phyloP scores from a whole-genome alignment of 306 rosid species.

The Prunus kanzakura region DNA sequence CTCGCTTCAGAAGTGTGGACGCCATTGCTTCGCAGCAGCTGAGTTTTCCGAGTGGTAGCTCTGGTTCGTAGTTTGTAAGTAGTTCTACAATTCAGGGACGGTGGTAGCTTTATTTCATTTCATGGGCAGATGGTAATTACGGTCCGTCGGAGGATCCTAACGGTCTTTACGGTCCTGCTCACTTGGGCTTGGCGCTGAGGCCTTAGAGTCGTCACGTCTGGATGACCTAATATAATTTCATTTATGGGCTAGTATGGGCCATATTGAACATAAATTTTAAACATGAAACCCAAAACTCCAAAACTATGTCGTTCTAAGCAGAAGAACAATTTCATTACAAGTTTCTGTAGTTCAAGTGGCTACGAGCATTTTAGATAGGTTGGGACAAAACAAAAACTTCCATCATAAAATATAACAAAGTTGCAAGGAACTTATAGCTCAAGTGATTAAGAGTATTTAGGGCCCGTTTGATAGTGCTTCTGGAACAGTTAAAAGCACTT shows the following conservation, averaged over 20 bases:
- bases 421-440: too few species aligned
- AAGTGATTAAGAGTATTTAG: too few species aligned
- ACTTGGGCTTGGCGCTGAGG: background rate
- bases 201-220: background rate
- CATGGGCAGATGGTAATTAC: background rate
- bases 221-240: background rate
- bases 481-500: too few species aligned
- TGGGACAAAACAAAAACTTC: too few species aligned
- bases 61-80: background rate
- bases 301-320: too few species aligned
- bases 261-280: too few species aligned
- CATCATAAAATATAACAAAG: too few species aligned
- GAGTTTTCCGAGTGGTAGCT: background rate
- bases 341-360: too few species aligned
- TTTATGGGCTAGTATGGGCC: background rate
- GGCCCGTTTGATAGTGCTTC: too few species aligned
- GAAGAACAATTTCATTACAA: too few species aligned
- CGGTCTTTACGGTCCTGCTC: background rate
- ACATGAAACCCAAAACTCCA: too few species aligned
- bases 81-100: background rate
- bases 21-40: slow-evolving; percentile 48
- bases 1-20: slow-evolving; percentile 50
- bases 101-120: background rate
- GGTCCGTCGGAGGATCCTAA: background rate
- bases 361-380: too few species aligned